Conservation (phyloP, 345 rosid genomes). For the Linum usitatissimum region DNA sequence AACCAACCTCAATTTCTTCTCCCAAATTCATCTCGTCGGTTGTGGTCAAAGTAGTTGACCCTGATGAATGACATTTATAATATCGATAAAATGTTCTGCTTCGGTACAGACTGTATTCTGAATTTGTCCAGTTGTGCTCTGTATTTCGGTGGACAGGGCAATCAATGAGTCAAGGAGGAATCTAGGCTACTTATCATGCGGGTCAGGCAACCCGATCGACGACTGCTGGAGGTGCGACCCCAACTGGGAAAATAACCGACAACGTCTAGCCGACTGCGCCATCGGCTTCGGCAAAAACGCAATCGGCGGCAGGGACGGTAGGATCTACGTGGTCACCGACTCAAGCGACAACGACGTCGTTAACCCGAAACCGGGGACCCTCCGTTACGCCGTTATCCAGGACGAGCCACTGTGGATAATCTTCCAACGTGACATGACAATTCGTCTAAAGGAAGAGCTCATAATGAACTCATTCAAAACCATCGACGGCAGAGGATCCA, state of each 20-base stretch:
- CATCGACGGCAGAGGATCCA: slow-evolving; percentile 1
- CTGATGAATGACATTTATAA: too few species aligned
- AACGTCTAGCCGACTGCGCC: slow-evolving; percentile 1
- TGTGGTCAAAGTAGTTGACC: too few species aligned
- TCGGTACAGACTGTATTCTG: too few species aligned
- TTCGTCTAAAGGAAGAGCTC: neutral
- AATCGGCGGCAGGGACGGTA: neutral
- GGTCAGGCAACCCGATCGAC: slow-evolving; percentile 3
- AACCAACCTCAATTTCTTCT: too few species aligned
- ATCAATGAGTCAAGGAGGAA: slow-evolving; percentile 3
- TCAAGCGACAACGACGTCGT: slow-evolving; percentile 5
- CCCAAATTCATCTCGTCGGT: too few species aligned
- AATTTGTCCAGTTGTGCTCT: too few species aligned
- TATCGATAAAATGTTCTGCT: too few species aligned
- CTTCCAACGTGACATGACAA: slow-evolving; percentile 1
- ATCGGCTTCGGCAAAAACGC: slow-evolving; percentile 4
- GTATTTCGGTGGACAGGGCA: neutral
- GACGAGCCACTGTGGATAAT: slow-evolving; percentile 5
- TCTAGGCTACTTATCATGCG: slow-evolving; percentile 1
- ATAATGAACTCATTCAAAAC: slow-evolving; percentile 5
- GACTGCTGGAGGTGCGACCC: slow-evolving; percentile 8
- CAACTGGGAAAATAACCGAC: slow-evolving; percentile 1
- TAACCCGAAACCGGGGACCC: slow-evolving; percentile 4
- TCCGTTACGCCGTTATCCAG: slow-evolving; percentile 5
- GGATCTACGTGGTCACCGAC: neutral